A percentile compares a stretch with the other conserved stretches of the same genome.
These are phyloP conservation scores for Solidago caesia DNA, from an alignment of 129 eudicot species.

Conservation along the genomic window DNA sequence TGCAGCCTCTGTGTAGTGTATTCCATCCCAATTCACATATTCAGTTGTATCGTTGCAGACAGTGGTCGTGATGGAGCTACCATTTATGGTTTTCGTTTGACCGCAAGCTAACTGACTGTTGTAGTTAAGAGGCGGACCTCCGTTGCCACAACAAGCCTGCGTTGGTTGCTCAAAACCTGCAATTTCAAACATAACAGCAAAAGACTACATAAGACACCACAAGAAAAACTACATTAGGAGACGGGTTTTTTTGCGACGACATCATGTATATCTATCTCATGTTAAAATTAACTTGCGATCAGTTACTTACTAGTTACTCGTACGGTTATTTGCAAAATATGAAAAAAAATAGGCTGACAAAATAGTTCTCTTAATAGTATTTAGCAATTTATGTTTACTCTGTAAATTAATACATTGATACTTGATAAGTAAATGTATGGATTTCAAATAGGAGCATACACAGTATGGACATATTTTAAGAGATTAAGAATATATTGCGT, in stretches of 20 bases:
- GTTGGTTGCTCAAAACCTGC: conserved; percentile 84
- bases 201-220: neutral
- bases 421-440: too few species aligned
- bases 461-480: too few species aligned
- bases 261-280: too few species aligned
- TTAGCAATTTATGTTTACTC: too few species aligned
- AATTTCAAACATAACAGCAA: neutral
- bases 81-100: conserved; percentile 59
- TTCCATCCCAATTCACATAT: conserved; percentile 90
- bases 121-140: conserved; percentile 86
- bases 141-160: conserved; percentile 79
- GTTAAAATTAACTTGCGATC: too few species aligned
- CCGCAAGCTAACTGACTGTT: conserved; percentile 73
- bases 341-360: too few species aligned
- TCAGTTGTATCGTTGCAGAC: conserved; percentile 71
- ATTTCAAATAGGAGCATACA: too few species aligned
- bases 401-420: too few species aligned
- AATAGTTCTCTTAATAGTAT: too few species aligned
- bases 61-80: conserved; percentile 57
- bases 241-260: neutral
- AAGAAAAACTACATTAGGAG: neutral
- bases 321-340: too few species aligned
- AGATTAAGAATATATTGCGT: too few species aligned
- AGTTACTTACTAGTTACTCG: too few species aligned
- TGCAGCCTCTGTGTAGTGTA: conserved; percentile 96